Base-by-base conservation (phyloP, 1,284 basidiomycete species). In the Cryptococcus sp. region DNA sequence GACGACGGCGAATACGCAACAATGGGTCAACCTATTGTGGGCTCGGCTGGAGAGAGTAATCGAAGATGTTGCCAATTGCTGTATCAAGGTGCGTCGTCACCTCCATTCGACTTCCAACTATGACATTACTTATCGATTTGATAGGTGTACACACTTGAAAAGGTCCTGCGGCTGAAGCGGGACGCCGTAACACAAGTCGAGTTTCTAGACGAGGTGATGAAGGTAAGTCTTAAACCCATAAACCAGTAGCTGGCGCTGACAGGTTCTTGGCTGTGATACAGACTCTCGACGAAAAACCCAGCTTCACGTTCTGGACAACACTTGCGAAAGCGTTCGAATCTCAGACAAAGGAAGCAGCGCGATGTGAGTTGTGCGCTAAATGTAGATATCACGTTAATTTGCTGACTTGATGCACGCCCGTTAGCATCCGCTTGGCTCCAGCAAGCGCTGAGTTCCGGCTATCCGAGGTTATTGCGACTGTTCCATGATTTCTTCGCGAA, bases 401-500 rank as follows among this genome's bases (percentile, higher is more conserved):
- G 45, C 43, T 48, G 27, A 52, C 19, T 20, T 54, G 54, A 20
- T 45, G n/a, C 22, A 60, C 47, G 1, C 40, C 5, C 22, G 27
- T 0, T 35, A 73, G 71, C 61, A 5, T 70, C 69, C 38, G 63
- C 5, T 90, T 98, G 77, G 76, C 78, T 97, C 13, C 91, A 93
- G 65, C 91, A 93, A 72, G 89, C 91, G 3, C 81, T 98, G 22
- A 87, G 88, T 66, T 81, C 84, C 2, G 89, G 90, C 20, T 97
- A 98, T 78, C 90, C 92, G 1, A 85, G 85, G 51, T 81, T 98
- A 3, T 76, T 98, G 7, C 85, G 95, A 15, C 82, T 96, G 13
- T 93, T 98, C 77, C 93, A 98, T 55, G 92, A 93, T 43, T 95
- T 98, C 78, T 97, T 98, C 73, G 86, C 89, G 19, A 93, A 93